phyloP scores from a whole-genome alignment of 2,329 filamentous ascomycete species.

The Venturia pyrina region DNA sequence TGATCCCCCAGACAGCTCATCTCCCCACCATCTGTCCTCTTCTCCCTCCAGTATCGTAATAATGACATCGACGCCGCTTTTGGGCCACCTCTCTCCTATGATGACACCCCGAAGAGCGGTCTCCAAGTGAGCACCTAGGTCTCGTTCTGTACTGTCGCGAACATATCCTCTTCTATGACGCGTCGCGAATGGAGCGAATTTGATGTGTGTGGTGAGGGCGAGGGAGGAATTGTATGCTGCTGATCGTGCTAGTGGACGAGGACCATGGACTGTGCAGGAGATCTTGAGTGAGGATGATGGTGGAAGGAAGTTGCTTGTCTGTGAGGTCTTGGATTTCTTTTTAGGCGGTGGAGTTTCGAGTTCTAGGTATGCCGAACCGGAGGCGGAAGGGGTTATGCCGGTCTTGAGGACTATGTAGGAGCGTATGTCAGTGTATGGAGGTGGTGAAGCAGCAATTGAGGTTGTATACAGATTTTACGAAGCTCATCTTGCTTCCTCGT shows the following conservation, averaged over 20 bases:
- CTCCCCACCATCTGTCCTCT: conserved; percentile 62
- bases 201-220: conserved; percentile 84
- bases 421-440: conserved; percentile 16
- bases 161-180: conserved; percentile 67
- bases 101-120: conserved; percentile 81
- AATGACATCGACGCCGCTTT: conserved; percentile 91
- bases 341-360: conserved; percentile 32
- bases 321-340: conserved; percentile 26
- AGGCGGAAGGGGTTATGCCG: conserved; percentile 83
- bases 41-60: conserved; percentile 91
- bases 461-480: conserved; percentile 71
- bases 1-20: conserved; percentile 38
- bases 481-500: conserved; percentile 59
- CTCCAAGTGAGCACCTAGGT: conserved; percentile 83
- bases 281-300: conserved; percentile 69
- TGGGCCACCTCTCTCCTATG: conserved; percentile 94
- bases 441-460: conserved; percentile 1
- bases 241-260: conserved; percentile 78
- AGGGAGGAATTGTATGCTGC: conserved; percentile 88
- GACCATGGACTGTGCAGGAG: conserved; percentile 86
- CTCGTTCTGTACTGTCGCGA: conserved; percentile 74
- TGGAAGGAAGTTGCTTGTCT: conserved; percentile 36
- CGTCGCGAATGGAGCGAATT: conserved; percentile 91
- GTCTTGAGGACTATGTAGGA: conserved; percentile 68
- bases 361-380: conserved; percentile 81